A percentile compares a stretch with the other conserved stretches of the same genome.
Conservation (phyloP, 306 rosid genomes). For the Dalbergia cochinchinensis region DNA sequence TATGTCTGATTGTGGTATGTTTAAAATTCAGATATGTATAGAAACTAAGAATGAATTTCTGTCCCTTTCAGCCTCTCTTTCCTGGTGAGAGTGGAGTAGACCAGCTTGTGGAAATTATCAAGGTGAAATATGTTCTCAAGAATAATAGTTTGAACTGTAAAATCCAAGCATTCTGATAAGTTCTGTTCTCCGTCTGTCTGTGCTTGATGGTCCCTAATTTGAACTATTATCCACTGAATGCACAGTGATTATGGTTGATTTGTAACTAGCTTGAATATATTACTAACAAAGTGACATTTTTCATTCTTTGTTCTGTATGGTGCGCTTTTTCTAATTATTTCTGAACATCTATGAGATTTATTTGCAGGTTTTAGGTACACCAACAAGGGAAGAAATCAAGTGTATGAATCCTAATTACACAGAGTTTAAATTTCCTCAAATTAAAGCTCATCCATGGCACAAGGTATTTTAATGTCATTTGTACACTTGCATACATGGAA, state of each 20-base stretch:
- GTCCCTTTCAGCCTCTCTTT: constrained; percentile 78
- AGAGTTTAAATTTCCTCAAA: constrained; percentile 92
- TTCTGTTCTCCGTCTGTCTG: background rate
- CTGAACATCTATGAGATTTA: constrained; percentile 29
- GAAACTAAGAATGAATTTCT: constrained; percentile 44
- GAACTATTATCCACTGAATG: background rate
- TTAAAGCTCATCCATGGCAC: constrained; percentile 98
- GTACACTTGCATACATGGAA: constrained; percentile 4
- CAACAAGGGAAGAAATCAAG: constrained; percentile 96
- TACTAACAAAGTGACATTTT: background rate
- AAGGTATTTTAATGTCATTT: constrained; percentile 63
- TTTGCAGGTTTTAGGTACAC: constrained; percentile 94
- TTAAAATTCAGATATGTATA: constrained; percentile 22
- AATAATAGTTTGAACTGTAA: background rate
- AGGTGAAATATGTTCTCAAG: constrained; percentile 57
- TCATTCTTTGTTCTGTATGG: background rate
- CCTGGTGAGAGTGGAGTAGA: constrained; percentile 97
- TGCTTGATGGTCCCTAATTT: constrained; percentile 24
- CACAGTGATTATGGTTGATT: background rate
- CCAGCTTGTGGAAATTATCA: constrained; percentile 91
- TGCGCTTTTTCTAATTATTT: background rate
- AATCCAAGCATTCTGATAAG: constrained; percentile 14
- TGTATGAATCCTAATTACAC: constrained; percentile 98
- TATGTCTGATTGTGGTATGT: constrained; percentile 12
- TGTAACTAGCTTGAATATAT: constrained; percentile 16